These are phyloP conservation scores for Loxodes magnus DNA, from an alignment of 73 alveolate genomes.

Conservation along the genomic window DNA sequence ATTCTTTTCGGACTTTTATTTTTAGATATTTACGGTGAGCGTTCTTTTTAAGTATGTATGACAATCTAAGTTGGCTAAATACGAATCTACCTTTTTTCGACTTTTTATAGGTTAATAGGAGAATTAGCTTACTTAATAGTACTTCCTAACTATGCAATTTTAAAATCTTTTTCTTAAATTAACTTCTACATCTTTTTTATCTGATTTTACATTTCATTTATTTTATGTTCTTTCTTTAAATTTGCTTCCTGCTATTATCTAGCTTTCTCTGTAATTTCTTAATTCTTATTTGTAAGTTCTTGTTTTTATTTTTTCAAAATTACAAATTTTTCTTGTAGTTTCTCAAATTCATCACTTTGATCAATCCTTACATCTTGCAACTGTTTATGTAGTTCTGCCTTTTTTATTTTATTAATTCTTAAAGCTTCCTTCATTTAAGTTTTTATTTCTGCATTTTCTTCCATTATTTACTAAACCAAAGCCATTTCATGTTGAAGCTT, in stretches of 20 bases:
- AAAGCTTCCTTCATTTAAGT: slow-evolving; percentile 4
- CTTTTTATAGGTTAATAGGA: too few relatives aligned
- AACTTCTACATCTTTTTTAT: neutral
- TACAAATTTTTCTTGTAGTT: slow-evolving; percentile 10
- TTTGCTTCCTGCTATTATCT: neutral
- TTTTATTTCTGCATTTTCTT: neutral
- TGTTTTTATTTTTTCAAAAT: slow-evolving; percentile 10
- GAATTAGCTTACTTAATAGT: too few relatives aligned
- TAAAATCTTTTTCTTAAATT: too few relatives aligned
- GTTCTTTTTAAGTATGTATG: too few relatives aligned
- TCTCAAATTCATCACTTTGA: slow-evolving; percentile 7
- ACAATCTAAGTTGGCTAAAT: too few relatives aligned
- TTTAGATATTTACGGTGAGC: too few relatives aligned
- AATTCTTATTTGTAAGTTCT: slow-evolving; percentile 7
- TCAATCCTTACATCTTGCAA: neutral
- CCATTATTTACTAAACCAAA: neutral
- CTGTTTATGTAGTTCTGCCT: slow-evolving; percentile 1
- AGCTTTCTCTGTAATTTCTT: neutral
- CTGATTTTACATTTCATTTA: neutral
- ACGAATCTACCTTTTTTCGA: too few relatives aligned
- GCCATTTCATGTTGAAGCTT: neutral
- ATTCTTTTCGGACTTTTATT: too few relatives aligned
- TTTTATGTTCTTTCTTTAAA: neutral
- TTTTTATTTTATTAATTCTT: neutral
- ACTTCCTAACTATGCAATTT: too few relatives aligned